These are phyloP conservation scores for Didymella exigua DNA, from an alignment of 2,329 filamentous ascomycete species.

Conservation along the genomic window DNA sequence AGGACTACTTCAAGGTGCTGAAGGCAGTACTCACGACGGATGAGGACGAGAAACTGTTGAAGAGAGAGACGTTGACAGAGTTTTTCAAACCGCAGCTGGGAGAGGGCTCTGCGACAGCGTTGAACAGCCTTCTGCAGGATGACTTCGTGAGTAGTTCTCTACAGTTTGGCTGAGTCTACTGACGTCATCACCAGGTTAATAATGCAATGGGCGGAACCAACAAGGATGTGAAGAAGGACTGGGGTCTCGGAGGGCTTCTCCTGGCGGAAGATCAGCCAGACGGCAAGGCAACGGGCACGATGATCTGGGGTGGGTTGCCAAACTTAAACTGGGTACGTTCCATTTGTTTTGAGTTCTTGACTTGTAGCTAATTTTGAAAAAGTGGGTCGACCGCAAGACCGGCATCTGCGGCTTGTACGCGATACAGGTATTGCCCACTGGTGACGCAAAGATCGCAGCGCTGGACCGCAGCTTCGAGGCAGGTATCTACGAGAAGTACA, in stretches of 20 bases:
- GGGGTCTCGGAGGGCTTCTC: constrained; percentile 42
- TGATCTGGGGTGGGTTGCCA: constrained; percentile 44
- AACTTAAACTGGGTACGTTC: constrained; percentile 42
- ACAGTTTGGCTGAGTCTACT: background rate
- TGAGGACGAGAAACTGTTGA: constrained; percentile 34
- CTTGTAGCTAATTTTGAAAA: constrained; percentile 1
- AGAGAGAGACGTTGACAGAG: constrained; percentile 30
- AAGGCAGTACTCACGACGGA: constrained; percentile 32
- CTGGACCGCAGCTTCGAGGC: constrained; percentile 29
- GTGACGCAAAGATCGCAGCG: constrained; percentile 28
- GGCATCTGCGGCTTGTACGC: constrained; percentile 41
- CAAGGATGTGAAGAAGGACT: constrained; percentile 28
- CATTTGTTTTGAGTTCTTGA: background rate
- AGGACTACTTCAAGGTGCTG: constrained; percentile 43
- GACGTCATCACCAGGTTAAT: constrained; percentile 16
- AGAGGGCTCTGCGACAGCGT: constrained; percentile 9
- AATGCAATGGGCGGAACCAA: constrained; percentile 34
- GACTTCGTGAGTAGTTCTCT: constrained; percentile 16
- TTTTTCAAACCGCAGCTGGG: constrained; percentile 43
- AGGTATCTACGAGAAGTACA: constrained; percentile 27
- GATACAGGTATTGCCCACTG: constrained; percentile 37
- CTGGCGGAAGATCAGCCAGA: constrained; percentile 24
- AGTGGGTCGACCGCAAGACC: constrained; percentile 43
- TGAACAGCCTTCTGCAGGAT: constrained; percentile 47
- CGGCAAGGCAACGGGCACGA: constrained; percentile 35